These are phyloP conservation scores for Leishmania guyanensis DNA, from an alignment of 208 protist species.

Conservation along the genomic window DNA sequence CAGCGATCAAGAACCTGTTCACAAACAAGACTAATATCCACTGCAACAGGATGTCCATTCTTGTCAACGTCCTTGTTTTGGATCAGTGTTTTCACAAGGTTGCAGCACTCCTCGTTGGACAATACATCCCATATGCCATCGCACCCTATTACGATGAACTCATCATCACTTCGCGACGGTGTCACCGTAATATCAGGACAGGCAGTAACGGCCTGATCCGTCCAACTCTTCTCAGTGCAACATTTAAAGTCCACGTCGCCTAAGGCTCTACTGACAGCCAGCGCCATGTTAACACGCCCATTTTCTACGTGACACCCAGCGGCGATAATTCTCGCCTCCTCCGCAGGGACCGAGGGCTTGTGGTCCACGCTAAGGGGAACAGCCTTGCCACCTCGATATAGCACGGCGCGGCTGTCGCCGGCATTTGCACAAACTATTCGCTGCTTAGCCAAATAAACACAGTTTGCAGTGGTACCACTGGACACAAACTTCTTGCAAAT, in stretches of 20 bases:
- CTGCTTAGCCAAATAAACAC: conserved; percentile 67
- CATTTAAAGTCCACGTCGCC: conserved; percentile 94
- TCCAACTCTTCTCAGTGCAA: conserved; percentile 53
- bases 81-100: conserved; percentile 46
- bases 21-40: conserved; percentile 78
- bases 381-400: conserved; percentile 68
- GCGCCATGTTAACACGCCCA: conserved; percentile 90
- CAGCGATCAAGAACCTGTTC: conserved; percentile 79
- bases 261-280: conserved; percentile 93
- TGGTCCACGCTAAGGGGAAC: conserved; percentile 90
- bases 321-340: conserved; percentile 82
- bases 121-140: conserved; percentile 96
- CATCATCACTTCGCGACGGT: conserved; percentile 45
- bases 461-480: conserved; percentile 85
- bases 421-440: conserved; percentile 90
- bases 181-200: conserved; percentile 68
- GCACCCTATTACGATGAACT: conserved; percentile 93
- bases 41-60: conserved; percentile 18
- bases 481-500: conserved; percentile 68
- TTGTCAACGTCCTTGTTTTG: conserved; percentile 33
- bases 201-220: conserved; percentile 80
- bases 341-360: conserved; percentile 73
- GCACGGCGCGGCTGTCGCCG: conserved; percentile 90
- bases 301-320: conserved; percentile 86
- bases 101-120: conserved; percentile 76